Evolutionary conservation across 2,329 filamentous ascomycete species (phyloP), one percentile per base, ranked within the genome.

Genomic region (Aspergillus sp.): DNA sequence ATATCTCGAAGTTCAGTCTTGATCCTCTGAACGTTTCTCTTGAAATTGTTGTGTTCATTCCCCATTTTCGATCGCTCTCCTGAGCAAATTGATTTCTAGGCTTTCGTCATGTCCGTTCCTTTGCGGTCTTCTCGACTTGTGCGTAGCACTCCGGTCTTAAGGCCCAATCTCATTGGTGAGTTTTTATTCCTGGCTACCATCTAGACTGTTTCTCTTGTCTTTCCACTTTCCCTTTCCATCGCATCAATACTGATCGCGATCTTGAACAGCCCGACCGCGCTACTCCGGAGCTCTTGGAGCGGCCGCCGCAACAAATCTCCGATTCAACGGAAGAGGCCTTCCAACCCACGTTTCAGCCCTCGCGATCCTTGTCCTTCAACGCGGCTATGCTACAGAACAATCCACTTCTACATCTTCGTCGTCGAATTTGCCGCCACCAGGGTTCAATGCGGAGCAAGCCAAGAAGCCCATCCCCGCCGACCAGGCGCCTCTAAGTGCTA

Each of bases 391-490:
- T 30, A 89, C 87, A 51, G 85, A 89, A 65, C 83, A 84, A 13
- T 82, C 83, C 15, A 83, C 82, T 19, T 79, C 82, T 23, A 69
- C 66, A 45, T 79, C 82, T 22, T 72, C 72, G 50, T 70, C 77
- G 22, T 74, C 74, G 46, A 81, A 85, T 55, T 82, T 86, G 53
- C 93, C 92, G 49, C 93, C 93, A 60, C 93, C 93, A 15, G 93
- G 93, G 30, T 97, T 97, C 83, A 93, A 95, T 74, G 83, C 91
- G n/a, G 89, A 94, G 72, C 84, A 92, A 80, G 93, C 93, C 68
- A 94, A 93, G 85, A 94, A 93, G 75, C 91, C 93, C 13, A 81
- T 95, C 52, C 79, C 87, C 2, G 86, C 87, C 71, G 86, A 89
- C 59, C 68, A 68, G 19, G 64, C 70, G 57, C 64, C 71, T 63